Evolutionary conservation across 2,329 filamentous ascomycete genomes (phyloP).

Genomic region (Hymenoscyphus linearis): DNA sequence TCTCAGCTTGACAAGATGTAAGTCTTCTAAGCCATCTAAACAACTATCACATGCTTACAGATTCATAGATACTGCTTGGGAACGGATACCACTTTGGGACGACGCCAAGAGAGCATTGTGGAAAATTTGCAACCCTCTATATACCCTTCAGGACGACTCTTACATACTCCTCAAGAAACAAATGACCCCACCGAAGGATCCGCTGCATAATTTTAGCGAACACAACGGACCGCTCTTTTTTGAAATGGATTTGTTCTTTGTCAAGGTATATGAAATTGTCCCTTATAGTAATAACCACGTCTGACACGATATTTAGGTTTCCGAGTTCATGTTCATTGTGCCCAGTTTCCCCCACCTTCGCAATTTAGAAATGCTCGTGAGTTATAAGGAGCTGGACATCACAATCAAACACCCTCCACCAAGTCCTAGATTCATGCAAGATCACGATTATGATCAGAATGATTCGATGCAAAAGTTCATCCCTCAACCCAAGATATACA

Average conservation of each 20-base stretch:
- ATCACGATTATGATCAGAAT: slow-evolving; percentile 43
- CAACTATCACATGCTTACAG: slow-evolving; percentile 10
- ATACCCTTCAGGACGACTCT: slow-evolving; percentile 46
- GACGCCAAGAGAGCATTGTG: slow-evolving; percentile 56
- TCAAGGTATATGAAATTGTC: slow-evolving; percentile 47
- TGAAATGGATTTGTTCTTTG: slow-evolving; percentile 59
- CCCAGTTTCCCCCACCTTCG: slow-evolving; percentile 54
- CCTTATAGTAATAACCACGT: slow-evolving; percentile 8
- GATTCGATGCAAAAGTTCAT: slow-evolving; percentile 46
- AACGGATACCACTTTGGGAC: slow-evolving; percentile 46
- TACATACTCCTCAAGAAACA: slow-evolving; percentile 50
- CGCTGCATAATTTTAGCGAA: slow-evolving; percentile 17
- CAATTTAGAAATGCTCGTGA: slow-evolving; percentile 49
- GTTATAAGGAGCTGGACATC: slow-evolving; percentile 47
- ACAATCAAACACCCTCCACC: slow-evolving; percentile 12
- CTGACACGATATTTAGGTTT: slow-evolving; percentile 41
- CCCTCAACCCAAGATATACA: slow-evolving; percentile 52
- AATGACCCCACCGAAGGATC: slow-evolving; percentile 35
- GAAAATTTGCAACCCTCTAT: slow-evolving; percentile 52
- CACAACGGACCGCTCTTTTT: slow-evolving; percentile 35
- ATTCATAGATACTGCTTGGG: slow-evolving; percentile 51
- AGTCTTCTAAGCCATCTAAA: slow-evolving; percentile 29
- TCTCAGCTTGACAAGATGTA: slow-evolving; percentile 53
- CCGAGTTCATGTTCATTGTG: slow-evolving; percentile 56
- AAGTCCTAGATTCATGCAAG: slow-evolving; percentile 50